Conservation (phyloP, 2,329 filamentous ascomycete species). For the Bipolaris victoriae region DNA sequence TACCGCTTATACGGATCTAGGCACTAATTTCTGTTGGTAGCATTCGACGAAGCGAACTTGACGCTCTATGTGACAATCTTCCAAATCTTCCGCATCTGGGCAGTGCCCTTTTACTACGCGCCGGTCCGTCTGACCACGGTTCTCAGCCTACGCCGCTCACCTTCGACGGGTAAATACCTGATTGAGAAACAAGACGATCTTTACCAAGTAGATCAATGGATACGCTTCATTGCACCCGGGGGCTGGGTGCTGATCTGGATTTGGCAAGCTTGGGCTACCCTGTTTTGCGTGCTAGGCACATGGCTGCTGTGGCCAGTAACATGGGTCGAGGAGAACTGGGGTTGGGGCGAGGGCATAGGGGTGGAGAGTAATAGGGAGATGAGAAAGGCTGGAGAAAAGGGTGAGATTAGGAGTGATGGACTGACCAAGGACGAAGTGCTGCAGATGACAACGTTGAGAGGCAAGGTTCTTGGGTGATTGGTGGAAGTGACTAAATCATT, state of each 20-base stretch:
- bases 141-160: conserved; percentile 58
- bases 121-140: conserved; percentile 72
- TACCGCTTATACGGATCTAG: too few relatives aligned
- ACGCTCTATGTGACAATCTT: conserved; percentile 75
- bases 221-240: conserved; percentile 71
- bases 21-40: conserved; percentile 47
- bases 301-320: conserved; percentile 58
- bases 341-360: conserved; percentile 20
- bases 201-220: conserved; percentile 77
- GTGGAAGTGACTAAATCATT: neutral
- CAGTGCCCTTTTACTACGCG: conserved; percentile 75
- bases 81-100: conserved; percentile 79
- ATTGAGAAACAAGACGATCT: conserved; percentile 80
- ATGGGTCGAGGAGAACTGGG: conserved; percentile 26
- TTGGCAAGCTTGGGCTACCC: conserved; percentile 70
- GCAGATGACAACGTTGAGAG: conserved; percentile 18
- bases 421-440: conserved; percentile 17
- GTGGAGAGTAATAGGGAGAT: conserved; percentile 14
- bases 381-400: conserved; percentile 14
- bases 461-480: conserved; percentile 19
- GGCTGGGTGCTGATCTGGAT: conserved; percentile 64
- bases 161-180: conserved; percentile 63
- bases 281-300: conserved; percentile 68
- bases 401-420: conserved; percentile 16
- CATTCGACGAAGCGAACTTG: conserved; percentile 69